Conservation (phyloP, 106 monocot genomes). For the Platanthera guangdongensis region DNA sequence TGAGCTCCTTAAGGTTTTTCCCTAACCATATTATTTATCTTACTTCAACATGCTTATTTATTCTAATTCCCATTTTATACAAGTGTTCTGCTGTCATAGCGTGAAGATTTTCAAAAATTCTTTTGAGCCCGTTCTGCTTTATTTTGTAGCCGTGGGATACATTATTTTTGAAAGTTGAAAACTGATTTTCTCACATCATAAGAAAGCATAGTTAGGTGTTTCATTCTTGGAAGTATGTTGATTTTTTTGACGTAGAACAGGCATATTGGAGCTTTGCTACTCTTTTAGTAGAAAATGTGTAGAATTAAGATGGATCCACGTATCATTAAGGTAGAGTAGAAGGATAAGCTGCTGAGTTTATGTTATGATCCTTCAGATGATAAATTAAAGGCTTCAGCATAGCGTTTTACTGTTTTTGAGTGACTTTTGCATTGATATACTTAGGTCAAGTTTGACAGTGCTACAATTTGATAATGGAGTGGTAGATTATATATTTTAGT, state of each 20-base stretch:
- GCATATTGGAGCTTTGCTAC: neutral
- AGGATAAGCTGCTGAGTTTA: neutral
- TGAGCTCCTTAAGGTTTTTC: constrained; percentile 74
- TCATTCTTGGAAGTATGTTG: neutral
- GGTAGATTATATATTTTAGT: neutral
- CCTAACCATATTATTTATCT: neutral
- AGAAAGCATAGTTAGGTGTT: neutral
- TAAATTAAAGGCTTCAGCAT: neutral
- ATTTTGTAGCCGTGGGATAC: neutral
- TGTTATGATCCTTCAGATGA: neutral
- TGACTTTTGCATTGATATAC: neutral
- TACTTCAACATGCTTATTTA: neutral
- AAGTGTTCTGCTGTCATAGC: neutral
- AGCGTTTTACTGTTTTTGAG: neutral
- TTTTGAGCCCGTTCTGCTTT: neutral
- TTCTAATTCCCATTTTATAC: neutral
- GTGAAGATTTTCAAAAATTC: neutral
- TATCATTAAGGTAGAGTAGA: neutral
- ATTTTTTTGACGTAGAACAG: neutral
- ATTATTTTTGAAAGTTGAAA: neutral
- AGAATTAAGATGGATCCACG: neutral
- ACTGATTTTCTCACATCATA: neutral
- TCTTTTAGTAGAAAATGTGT: neutral
- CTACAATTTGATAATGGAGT: neutral
- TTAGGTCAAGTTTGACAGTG: neutral